phyloP scores from a whole-genome alignment of 139 green algal genomes.

The Gonium pectorale region DNA sequence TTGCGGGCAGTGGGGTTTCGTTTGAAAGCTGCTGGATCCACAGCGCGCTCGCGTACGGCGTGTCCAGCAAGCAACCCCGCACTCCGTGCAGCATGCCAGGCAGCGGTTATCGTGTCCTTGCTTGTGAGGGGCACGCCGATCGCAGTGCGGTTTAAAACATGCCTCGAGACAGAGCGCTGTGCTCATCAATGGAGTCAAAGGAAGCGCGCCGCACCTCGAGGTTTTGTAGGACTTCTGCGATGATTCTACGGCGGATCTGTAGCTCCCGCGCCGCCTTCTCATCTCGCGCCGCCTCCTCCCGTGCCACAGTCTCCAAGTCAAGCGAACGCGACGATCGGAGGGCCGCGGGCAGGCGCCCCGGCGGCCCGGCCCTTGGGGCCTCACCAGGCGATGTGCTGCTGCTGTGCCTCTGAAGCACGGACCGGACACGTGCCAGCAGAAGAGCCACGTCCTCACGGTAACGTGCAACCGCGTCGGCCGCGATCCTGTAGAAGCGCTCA shows the following conservation, averaged over 20 bases:
- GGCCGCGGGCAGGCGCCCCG: background rate
- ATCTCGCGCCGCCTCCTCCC: background rate
- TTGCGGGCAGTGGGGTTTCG: too few species aligned
- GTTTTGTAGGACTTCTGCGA: background rate
- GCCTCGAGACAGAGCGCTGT: too few species aligned
- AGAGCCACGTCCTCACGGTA: constrained; percentile 13
- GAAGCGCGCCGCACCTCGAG: constrained; percentile 23
- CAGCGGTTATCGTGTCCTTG: too few species aligned
- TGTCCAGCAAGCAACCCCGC: too few species aligned
- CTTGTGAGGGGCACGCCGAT: too few species aligned
- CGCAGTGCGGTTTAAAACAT: too few species aligned
- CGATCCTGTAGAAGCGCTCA: background rate
- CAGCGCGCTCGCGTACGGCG: too few species aligned
- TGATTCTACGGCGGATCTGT: background rate
- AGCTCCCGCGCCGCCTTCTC: background rate
- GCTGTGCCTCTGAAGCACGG: background rate
- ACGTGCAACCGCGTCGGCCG: background rate
- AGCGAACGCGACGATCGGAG: too few species aligned
- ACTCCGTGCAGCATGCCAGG: too few species aligned
- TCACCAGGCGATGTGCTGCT: background rate
- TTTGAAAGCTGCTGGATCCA: background rate
- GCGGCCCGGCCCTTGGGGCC: background rate
- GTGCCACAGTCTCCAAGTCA: background rate
- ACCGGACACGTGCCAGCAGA: constrained; percentile 13
- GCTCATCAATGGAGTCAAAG: too few species aligned